phyloP scores from a whole-genome alignment of 164 flowering plant species.

The Chimonanthus salicifolius region DNA sequence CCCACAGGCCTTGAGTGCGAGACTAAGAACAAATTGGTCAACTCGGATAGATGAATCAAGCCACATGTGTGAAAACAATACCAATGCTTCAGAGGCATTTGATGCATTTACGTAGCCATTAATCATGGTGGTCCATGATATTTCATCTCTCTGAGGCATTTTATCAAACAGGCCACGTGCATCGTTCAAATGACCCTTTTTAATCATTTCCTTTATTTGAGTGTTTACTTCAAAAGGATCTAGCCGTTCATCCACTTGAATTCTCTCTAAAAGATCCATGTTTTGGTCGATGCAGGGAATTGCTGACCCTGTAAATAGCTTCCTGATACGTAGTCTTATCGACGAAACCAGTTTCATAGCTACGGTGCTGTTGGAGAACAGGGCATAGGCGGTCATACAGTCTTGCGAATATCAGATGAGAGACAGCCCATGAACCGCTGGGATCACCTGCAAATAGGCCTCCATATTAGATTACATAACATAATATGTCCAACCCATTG shows the following conservation, averaged over 20 bases:
- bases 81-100: slow-evolving; percentile 41
- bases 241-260: slow-evolving; percentile 9
- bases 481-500: too few relatives aligned
- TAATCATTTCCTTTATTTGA: slow-evolving; percentile 33
- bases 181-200: slow-evolving; percentile 32
- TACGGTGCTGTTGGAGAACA: neutral
- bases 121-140: slow-evolving; percentile 72
- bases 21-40: slow-evolving; percentile 62
- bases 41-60: slow-evolving; percentile 26
- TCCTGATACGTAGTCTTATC: slow-evolving; percentile 23
- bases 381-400: neutral
- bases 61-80: slow-evolving; percentile 54
- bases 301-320: slow-evolving; percentile 18
- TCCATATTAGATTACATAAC: too few relatives aligned
- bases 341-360: slow-evolving; percentile 16
- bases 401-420: too few relatives aligned
- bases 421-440: too few relatives aligned
- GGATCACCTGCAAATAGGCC: too few relatives aligned
- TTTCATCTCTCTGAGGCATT: slow-evolving; percentile 63
- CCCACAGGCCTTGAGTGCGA: slow-evolving; percentile 73
- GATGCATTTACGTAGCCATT: slow-evolving; percentile 53
- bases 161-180: slow-evolving; percentile 71
- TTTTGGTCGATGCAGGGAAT: slow-evolving; percentile 12
- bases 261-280: slow-evolving; percentile 6
- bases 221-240: slow-evolving; percentile 34